A percentile compares a stretch with the other conserved stretches of the same genome.
Evolutionary conservation across 371 early-diverging fungal genomes (phyloP).

Genomic region (Mucor piriformis): DNA sequence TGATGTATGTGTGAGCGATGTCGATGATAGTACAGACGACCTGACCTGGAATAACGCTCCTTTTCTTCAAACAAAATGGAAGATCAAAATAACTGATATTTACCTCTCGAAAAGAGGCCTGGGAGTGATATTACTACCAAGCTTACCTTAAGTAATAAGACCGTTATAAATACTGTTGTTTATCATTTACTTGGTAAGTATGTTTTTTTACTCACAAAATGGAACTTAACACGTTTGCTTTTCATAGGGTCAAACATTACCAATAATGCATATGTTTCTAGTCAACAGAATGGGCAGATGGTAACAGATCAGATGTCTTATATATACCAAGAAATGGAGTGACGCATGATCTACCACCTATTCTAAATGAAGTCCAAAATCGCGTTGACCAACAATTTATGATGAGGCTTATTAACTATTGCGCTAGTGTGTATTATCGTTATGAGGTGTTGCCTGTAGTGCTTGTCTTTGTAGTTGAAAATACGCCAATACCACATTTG

Average conservation of each 20-base stretch:
- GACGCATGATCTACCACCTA: constrained; percentile 8
- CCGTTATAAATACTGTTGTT: constrained; percentile 19
- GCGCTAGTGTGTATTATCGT: constrained; percentile 11
- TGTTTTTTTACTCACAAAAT: constrained; percentile 18
- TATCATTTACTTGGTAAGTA: constrained; percentile 20
- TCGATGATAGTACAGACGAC: too few species aligned
- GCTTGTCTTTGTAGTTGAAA: constrained; percentile 20
- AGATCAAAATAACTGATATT: neutral
- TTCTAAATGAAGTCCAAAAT: constrained; percentile 23
- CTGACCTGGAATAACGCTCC: too few species aligned
- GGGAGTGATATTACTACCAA: constrained; percentile 12
- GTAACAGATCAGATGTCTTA: constrained; percentile 18
- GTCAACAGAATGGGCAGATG: constrained; percentile 20
- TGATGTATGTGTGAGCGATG: too few species aligned
- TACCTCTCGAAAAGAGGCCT: constrained; percentile 9
- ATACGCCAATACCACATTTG: constrained; percentile 16
- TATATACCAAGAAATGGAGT: constrained; percentile 22
- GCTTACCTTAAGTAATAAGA: constrained; percentile 9
- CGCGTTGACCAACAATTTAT: constrained; percentile 19
- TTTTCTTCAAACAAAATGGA: neutral
- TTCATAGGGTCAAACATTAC: constrained; percentile 20
- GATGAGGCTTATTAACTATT: constrained; percentile 21
- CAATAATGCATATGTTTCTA: constrained; percentile 9
- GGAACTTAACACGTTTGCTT: constrained; percentile 14
- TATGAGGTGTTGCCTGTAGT: constrained; percentile 18